A percentile compares a stretch with the other conserved stretches of the same genome.
Evolutionary conservation across 306 rosid genomes (phyloP).

Genomic region (Vachellia pachyceras): DNA sequence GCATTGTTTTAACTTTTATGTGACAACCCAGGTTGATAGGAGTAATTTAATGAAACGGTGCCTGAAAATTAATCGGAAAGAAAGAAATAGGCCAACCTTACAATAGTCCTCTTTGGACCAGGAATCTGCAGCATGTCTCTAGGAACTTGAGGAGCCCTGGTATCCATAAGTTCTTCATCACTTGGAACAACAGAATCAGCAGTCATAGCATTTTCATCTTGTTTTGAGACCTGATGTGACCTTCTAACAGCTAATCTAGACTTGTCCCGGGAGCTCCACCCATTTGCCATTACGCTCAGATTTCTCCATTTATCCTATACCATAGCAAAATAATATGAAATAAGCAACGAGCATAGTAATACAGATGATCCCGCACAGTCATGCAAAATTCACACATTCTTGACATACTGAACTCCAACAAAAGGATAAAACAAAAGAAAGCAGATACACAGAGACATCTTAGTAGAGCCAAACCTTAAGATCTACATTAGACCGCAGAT

Average conservation of each 20-base stretch:
- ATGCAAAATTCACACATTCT: too few relatives aligned
- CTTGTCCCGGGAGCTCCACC: slow-evolving; percentile 93
- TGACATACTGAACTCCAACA: too few relatives aligned
- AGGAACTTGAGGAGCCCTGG: slow-evolving; percentile 63
- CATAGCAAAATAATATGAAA: too few relatives aligned
- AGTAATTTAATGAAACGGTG: slow-evolving; percentile 26
- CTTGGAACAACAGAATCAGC: slow-evolving; percentile 57
- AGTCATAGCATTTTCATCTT: slow-evolving; percentile 62
- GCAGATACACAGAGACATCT: too few relatives aligned
- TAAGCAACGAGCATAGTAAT: too few relatives aligned
- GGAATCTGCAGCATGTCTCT: slow-evolving; percentile 56
- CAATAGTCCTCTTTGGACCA: slow-evolving; percentile 72
- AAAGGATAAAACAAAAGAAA: too few relatives aligned
- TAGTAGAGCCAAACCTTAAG: too few relatives aligned
- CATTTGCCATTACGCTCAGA: slow-evolving; percentile 91
- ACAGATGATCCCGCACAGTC: too few relatives aligned
- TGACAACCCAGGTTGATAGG: slow-evolving; percentile 28
- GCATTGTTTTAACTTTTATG: slow-evolving; percentile 17
- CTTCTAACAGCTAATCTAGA: slow-evolving; percentile 70
- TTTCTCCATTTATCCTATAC: slow-evolving; percentile 97
- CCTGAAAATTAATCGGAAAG: slow-evolving; percentile 11
- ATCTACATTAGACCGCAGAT: too few relatives aligned
- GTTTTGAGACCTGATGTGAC: slow-evolving; percentile 60
- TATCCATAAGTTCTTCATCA: slow-evolving; percentile 77
- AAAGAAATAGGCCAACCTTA: slow-evolving; percentile 56